phyloP scores from a whole-genome alignment of 192 early-diverging fungal genomes.

The Geosiphon pyriformis region DNA sequence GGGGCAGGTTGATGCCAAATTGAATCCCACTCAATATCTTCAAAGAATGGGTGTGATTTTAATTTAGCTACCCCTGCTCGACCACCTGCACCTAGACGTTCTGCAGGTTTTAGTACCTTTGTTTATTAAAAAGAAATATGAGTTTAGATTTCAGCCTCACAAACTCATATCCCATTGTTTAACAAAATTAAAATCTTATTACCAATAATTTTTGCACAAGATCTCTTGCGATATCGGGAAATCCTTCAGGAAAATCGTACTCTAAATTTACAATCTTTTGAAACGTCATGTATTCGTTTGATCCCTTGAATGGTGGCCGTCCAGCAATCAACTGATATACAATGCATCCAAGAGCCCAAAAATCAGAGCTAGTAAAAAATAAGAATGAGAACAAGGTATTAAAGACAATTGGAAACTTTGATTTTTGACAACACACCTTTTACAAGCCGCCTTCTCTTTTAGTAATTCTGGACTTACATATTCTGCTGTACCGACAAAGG shows the following conservation, averaged over 20 bases:
- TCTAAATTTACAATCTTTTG: slow-evolving; percentile 90
- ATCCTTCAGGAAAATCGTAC: slow-evolving; percentile 73
- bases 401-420: neutral
- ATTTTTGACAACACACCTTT: slow-evolving; percentile 44
- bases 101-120: slow-evolving; percentile 48
- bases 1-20: slow-evolving; percentile 53
- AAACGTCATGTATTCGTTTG: slow-evolving; percentile 95
- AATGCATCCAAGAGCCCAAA: slow-evolving; percentile 87
- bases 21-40: slow-evolving; percentile 66
- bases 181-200: neutral
- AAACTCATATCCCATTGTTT: neutral
- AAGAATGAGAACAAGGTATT: neutral
- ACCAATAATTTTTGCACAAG: slow-evolving; percentile 75
- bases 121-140: neutral
- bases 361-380: slow-evolving; percentile 49
- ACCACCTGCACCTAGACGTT: slow-evolving; percentile 56
- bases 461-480: slow-evolving; percentile 97
- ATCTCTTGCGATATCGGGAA: slow-evolving; percentile 63
- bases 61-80: slow-evolving; percentile 52
- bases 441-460: slow-evolving; percentile 77
- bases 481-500: slow-evolving; percentile 98
- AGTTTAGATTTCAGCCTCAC: too few species aligned
- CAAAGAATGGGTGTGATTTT: slow-evolving; percentile 77
- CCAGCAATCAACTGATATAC: slow-evolving; percentile 88
- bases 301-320: slow-evolving; percentile 88